phyloP scores from a whole-genome alignment of 148 eudicot genomes.

The Amaranthus cruentus region DNA sequence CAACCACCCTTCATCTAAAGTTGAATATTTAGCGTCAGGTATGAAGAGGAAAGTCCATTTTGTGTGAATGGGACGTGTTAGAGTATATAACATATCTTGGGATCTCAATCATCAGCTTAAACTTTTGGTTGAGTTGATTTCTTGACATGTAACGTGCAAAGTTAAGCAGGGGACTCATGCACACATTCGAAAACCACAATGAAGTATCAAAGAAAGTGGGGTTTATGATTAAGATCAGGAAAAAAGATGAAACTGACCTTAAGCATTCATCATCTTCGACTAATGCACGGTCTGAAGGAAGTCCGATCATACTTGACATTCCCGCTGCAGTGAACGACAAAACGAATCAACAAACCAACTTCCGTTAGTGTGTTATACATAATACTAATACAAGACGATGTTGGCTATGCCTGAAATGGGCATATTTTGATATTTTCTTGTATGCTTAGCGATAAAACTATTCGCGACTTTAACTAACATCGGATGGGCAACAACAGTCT shows the following conservation, averaged over 20 bases:
- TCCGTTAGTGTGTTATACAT: too few species aligned
- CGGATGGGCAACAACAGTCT: background rate
- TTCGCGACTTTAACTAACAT: background rate
- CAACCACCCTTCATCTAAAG: too few species aligned
- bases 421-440: background rate
- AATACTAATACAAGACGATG: background rate
- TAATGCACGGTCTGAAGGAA: slow-evolving; percentile 89
- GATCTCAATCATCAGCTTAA: too few species aligned
- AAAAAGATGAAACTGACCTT: slow-evolving; percentile 42
- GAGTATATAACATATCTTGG: too few species aligned
- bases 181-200: background rate
- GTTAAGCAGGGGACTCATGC: background rate
- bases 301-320: slow-evolving; percentile 88
- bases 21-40: too few species aligned
- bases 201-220: background rate
- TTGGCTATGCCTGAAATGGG: background rate
- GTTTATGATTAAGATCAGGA: slow-evolving; percentile 3
- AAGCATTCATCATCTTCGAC: slow-evolving; percentile 84
- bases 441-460: background rate
- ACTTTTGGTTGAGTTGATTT: too few species aligned
- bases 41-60: too few species aligned
- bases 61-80: too few species aligned
- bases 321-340: slow-evolving; percentile 37
- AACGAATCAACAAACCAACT: background rate
- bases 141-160: background rate